Conservation (phyloP, 441 rosid species). For the Pelargonium myrrhifolium region DNA sequence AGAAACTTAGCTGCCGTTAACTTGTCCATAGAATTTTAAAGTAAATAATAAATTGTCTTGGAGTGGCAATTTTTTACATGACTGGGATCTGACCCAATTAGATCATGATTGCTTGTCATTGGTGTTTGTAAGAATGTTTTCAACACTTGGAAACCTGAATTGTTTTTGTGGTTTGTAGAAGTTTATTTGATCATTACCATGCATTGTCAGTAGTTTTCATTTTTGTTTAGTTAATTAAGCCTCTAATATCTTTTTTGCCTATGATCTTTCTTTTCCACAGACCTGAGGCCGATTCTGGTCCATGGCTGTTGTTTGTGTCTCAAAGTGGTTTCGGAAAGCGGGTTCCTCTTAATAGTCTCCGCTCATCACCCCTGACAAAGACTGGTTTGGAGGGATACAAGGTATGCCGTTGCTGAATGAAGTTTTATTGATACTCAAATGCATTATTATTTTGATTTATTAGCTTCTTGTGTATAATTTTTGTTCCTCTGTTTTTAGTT, state of each 20-base stretch:
- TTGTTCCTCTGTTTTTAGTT: slow-evolving; percentile 36
- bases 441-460: background rate
- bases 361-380: slow-evolving; percentile 50
- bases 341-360: slow-evolving; percentile 79
- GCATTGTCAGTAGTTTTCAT: background rate
- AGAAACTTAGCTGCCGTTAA: no score
- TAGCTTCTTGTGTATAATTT: background rate
- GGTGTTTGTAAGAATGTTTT: no score
- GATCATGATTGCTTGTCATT: no score
- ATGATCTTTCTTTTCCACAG: slow-evolving; percentile 21
- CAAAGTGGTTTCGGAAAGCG: slow-evolving; percentile 92
- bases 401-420: slow-evolving; percentile 35
- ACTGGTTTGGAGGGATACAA: slow-evolving; percentile 75
- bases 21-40: no score
- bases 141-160: no score
- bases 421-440: background rate
- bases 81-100: no score
- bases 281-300: slow-evolving; percentile 45
- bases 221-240: background rate
- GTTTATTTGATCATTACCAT: no score
- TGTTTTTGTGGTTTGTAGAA: no score
- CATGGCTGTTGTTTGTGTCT: slow-evolving; percentile 82
- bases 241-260: background rate
- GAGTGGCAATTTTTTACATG: no score
- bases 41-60: no score